Base-by-base conservation (phyloP, 2,329 filamentous ascomycete genomes). In the Sporothrix luriei region DNA sequence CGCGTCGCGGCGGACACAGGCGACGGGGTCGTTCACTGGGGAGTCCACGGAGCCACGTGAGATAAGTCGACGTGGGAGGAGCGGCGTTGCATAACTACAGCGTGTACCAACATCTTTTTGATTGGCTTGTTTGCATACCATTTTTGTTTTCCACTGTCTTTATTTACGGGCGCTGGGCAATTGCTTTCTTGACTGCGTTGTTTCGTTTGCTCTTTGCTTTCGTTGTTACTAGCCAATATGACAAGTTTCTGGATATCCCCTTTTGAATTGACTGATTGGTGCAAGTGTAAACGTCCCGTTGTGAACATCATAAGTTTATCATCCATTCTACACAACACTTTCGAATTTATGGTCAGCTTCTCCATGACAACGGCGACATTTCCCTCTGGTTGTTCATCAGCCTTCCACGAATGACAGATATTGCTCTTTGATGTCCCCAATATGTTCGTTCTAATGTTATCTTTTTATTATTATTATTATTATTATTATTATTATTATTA, bases 221-320 rank as follows among this genome's bases (percentile, higher is more conserved):
- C 33, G 1, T 4, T 55, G 19, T 3, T n/a, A 26, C 52, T 26
- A 55, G 52, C 52, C 52, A 55, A 55, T 33, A 55, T 33, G 52
- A 55, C 51, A 29, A 29, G 26, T 29, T 55, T 55, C 29, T 55
- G 52, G 52, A 55, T 55, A 55, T 55, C 52, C 52, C 13, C 1
- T 52, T 52, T 21, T 21, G 3, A 21, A 24, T 24, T 24, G n/a
- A 52, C 33, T 9, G 33, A 33, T 33, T 33, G 1, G 33, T 33
- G 6, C 33, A 33, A 29, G n/a, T 2, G 6, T 33, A 33, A 33
- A 33, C 33, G 1, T 24, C 11, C n/a, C n/a, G 49, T 33, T 5
- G 33, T 7, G 13, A 49, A 49, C 6, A 49, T 49, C 14, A 19
- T 19, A 2, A 3, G n/a, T 19, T 16, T 49, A 49, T 49, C 57